Conservation (phyloP, 768 basidiomycete species). For the Suillus spraguei region DNA sequence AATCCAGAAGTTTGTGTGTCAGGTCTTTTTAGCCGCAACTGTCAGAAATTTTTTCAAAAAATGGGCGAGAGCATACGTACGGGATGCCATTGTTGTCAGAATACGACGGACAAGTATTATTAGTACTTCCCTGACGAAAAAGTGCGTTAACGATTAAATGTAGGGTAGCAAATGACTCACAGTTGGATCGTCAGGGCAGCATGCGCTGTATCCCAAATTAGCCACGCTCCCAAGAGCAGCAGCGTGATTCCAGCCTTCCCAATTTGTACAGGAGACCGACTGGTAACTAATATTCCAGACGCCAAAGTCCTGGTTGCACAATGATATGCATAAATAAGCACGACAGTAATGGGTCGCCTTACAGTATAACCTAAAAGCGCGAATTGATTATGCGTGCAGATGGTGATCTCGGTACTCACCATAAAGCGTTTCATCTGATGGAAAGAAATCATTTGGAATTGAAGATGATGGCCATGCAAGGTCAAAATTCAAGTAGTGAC, state of each 20-base stretch:
- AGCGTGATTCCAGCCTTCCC: slow-evolving; percentile 62
- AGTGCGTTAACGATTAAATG: background rate
- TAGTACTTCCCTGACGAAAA: slow-evolving; percentile 40
- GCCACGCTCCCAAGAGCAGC: slow-evolving; percentile 71
- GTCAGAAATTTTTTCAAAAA: background rate
- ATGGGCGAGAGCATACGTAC: slow-evolving; percentile 41
- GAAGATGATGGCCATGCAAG: slow-evolving; percentile 75
- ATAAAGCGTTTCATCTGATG: slow-evolving; percentile 66
- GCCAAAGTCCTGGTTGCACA: slow-evolving; percentile 67
- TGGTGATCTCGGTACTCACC: slow-evolving; percentile 39
- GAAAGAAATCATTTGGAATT: slow-evolving; percentile 75
- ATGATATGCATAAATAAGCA: background rate
- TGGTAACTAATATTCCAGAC: slow-evolving; percentile 83
- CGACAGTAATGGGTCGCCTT: slow-evolving; percentile 15
- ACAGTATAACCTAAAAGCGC: slow-evolving; percentile 40
- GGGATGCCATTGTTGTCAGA: slow-evolving; percentile 67
- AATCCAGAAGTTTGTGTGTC: slow-evolving; percentile 4
- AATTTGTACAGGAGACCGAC: slow-evolving; percentile 62
- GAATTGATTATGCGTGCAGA: slow-evolving; percentile 27
- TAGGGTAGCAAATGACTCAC: slow-evolving; percentile 36
- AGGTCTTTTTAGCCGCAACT: background rate
- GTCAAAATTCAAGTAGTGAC: slow-evolving; percentile 78
- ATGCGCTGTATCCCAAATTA: slow-evolving; percentile 57
- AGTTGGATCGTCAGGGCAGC: slow-evolving; percentile 73
- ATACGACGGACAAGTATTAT: slow-evolving; percentile 67